A percentile compares a stretch with the other conserved stretches of the same genome.
Conservation (phyloP, 2,329 filamentous ascomycete genomes). For the Myriangium duriaei region DNA sequence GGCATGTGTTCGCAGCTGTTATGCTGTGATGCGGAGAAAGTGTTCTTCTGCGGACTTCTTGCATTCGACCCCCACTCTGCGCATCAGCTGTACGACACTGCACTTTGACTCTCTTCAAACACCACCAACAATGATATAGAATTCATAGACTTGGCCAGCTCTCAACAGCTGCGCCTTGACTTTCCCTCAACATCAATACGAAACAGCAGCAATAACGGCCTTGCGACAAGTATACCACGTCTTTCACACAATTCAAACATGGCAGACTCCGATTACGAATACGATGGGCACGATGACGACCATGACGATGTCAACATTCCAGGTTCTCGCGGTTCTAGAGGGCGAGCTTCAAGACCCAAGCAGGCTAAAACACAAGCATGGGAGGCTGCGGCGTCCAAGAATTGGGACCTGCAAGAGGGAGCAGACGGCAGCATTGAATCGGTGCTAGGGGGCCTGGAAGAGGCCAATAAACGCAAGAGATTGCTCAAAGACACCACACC, state of each 20-base stretch:
- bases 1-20: too few relatives aligned
- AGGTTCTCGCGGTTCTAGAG: constrained; percentile 6
- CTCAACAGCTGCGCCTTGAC: neutral
- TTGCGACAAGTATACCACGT: too few relatives aligned
- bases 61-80: too few relatives aligned
- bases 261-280: constrained; percentile 12
- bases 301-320: constrained; percentile 8
- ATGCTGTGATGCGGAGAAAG: too few relatives aligned
- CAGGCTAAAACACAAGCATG: constrained; percentile 13
- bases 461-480: constrained; percentile 37
- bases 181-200: constrained; percentile 3
- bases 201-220: too few relatives aligned
- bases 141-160: neutral
- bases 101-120: too few relatives aligned
- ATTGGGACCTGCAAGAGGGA: constrained; percentile 23
- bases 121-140: neutral
- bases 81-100: too few relatives aligned
- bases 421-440: constrained; percentile 22
- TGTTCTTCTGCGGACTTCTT: too few relatives aligned
- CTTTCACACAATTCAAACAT: constrained; percentile 4
- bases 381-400: constrained; percentile 22
- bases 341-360: neutral
- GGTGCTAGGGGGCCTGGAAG: constrained; percentile 24
- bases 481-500: constrained; percentile 88
- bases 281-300: constrained; percentile 12